Evolutionary conservation across 2,329 filamentous ascomycete species (phyloP), one percentile per base, ranked within the genome.

Genomic region (Claviceps monticola): DNA sequence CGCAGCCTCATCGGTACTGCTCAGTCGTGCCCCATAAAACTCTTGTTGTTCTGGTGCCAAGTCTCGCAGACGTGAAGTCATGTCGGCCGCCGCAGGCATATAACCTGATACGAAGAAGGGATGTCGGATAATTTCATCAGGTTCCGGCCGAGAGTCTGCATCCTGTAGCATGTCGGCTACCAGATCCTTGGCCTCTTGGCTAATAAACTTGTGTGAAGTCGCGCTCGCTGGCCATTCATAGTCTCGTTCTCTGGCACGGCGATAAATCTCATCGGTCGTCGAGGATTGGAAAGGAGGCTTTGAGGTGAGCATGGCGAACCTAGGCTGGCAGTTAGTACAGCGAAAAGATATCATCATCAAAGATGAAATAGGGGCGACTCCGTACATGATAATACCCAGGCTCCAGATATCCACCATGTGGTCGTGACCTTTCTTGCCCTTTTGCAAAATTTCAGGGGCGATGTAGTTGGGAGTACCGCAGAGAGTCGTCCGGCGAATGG

Each of bases 401-500:
- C 91, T 95, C 94, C 94, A 98, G 52, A 98, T 87, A 65, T 98
- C 93, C 3, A 98, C 93, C 74, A 94, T 95, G 64, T 97, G 90
- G 58, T 95, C 93, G 65, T 98, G 93, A 0, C 93, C 93, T 61
- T 91, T 88, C 63, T 88, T 93, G 37, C 86, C 88, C 73, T 93
- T 95, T 63, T 95, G 88, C 49, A 98, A 71, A 55, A 98, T 95
- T 64, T 98, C 93, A 0, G 93, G 93, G 0, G 93, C 93, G 59
- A 98, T 95, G 66, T 98, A 98, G 67, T 98, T 98, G 1, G 93
- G 93, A 4, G 93, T 98, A 53, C 93, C 93, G 60, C 93, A 98
- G 54, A 98, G 80, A 6, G 93, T 98, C 26, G 88, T 96, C 61
- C 94, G 80, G 57, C 93, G 82, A 61, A 82, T 82, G 54, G 80